Base-by-base conservation (phyloP, 352 stramenopile genomes). In the Globisporangium nunn region DNA sequence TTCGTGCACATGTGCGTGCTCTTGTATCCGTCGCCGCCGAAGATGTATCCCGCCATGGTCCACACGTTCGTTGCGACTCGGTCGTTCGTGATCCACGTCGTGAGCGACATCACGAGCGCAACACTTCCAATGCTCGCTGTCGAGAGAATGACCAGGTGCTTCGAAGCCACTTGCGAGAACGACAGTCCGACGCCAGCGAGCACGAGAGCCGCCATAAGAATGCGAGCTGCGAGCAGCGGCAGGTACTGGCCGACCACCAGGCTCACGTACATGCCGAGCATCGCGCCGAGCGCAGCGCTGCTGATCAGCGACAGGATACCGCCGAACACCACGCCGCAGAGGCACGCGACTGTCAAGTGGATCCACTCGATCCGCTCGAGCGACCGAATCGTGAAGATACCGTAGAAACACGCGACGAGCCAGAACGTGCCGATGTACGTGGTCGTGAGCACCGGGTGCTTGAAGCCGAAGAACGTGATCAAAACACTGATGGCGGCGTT, bases 251-350 rank as follows among this genome's bases (percentile, higher is more conserved):
- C 78, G 23, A 80, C 28, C 41, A 86, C 64, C 6, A 91, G 59
- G 18, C 72, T 75, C 6, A 79, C 52, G 50, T 89, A 91, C 50
- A 91, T 70, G 8, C 79, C 81, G 40, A 89, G 67, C 62, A 87
- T 78, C 8, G 69, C 81, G 12, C 79, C 79, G 3, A 93, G 61
- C 6, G 80, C 81, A 33, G 76, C 50, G 0, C 73, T 60, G 29
- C 84, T 81, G 4, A 91, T 54, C 44, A 95, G 56, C 56, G 74
- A 79, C 47, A 74, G 75, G 11, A 93, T 60, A 6, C 78, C 74
- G 18, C 81, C 83, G 60, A 95, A 79, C 3, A 93, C 81, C 14
- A 79, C 44, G 8, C 78, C 85, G 37, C 81, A 91, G 23, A 95
- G 54, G 30, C 74, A 82, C 8, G 81, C 81, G 60, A 95, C 68